Evolutionary conservation across 306 rosid genomes (phyloP).

Genomic region (Sesbania bispinosa): DNA sequence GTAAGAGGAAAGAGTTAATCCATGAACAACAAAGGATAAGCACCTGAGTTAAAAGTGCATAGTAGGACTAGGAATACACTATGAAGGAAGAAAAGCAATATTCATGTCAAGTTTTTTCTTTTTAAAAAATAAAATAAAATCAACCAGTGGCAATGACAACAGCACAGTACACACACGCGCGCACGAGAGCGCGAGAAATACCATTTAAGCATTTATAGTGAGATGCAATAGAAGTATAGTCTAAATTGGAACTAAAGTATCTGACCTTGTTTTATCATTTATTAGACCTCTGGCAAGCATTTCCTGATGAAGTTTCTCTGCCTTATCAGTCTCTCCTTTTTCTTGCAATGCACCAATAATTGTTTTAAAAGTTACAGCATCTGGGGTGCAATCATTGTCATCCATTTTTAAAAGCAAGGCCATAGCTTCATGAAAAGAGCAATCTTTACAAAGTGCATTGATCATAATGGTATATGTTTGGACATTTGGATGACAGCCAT

Average conservation of each 20-base stretch:
- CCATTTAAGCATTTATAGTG: constrained; percentile 3
- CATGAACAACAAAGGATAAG: neutral
- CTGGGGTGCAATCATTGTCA: constrained; percentile 28
- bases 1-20: neutral
- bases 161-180: too few species aligned
- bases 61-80: neutral
- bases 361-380: constrained; percentile 30
- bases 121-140: neutral
- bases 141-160: neutral
- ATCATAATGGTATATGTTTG: constrained; percentile 37
- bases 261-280: constrained; percentile 26
- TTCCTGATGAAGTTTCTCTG: constrained; percentile 32
- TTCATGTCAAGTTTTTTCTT: neutral
- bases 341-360: constrained; percentile 29
- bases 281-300: constrained; percentile 26
- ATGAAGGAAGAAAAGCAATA: neutral
- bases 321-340: constrained; percentile 26
- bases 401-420: constrained; percentile 32
- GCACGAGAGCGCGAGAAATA: too few species aligned
- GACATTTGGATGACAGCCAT: constrained; percentile 30
- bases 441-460: constrained; percentile 35
- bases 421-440: constrained; percentile 29
- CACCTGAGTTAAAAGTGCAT: neutral
- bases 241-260: neutral
- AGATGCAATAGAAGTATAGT: neutral